Evolutionary conservation across 176 grass and related monocot genomes (phyloP).

Genomic region (Tillandsia fasciculata): DNA sequence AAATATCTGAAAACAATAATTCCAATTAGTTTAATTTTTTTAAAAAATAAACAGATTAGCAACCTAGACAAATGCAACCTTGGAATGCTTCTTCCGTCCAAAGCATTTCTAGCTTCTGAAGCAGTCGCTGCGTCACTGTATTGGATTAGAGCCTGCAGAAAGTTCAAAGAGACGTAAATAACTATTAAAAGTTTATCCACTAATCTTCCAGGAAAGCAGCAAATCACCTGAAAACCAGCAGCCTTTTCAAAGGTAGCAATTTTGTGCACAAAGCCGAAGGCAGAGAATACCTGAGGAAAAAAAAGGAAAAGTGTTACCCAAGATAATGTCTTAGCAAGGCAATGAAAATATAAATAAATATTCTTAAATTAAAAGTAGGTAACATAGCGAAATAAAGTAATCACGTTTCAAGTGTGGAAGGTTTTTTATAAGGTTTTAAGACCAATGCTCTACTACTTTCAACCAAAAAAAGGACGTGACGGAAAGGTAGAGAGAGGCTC

Average conservation of each 20-base stretch:
- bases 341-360: too few relatives aligned
- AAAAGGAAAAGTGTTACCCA: neutral
- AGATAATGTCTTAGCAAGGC: neutral
- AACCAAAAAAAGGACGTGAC: too few relatives aligned
- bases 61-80: slow-evolving; percentile 35
- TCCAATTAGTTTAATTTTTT: slow-evolving; percentile 8
- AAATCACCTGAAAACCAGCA: slow-evolving; percentile 82
- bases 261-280: slow-evolving; percentile 96
- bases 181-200: neutral
- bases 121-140: slow-evolving; percentile 87
- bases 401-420: too few relatives aligned
- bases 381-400: too few relatives aligned
- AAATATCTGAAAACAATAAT: slow-evolving; percentile 60
- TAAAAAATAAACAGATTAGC: neutral
- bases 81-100: slow-evolving; percentile 98
- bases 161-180: slow-evolving; percentile 10
- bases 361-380: too few relatives aligned
- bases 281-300: slow-evolving; percentile 73
- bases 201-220: neutral
- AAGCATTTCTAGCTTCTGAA: slow-evolving; percentile 69
- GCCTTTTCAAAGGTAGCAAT: slow-evolving; percentile 99
- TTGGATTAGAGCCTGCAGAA: slow-evolving; percentile 83
- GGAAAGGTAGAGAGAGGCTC: too few relatives aligned
- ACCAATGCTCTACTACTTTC: too few relatives aligned
- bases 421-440: too few relatives aligned